Evolutionary conservation across 345 rosid genomes (phyloP).

Genomic region (Hibiscus mutabilis): DNA sequence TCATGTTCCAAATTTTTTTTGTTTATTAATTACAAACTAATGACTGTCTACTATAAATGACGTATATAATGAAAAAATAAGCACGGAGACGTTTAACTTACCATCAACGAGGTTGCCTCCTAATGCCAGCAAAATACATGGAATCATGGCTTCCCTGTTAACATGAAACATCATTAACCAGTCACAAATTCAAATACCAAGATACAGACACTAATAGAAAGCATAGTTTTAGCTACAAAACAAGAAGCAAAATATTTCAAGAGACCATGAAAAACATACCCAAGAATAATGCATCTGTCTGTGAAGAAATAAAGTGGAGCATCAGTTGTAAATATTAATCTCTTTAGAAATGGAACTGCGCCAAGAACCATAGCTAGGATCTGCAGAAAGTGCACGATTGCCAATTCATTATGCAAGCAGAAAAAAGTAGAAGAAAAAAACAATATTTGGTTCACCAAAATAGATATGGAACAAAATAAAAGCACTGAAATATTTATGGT

Average conservation of each 20-base stretch:
- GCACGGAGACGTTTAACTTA: conserved; percentile 17
- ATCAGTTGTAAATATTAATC: conserved; percentile 70
- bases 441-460: neutral
- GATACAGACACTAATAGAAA: neutral
- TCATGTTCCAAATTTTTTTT: neutral
- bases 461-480: neutral
- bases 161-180: conserved; percentile 8
- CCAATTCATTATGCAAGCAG: neutral
- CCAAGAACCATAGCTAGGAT: conserved; percentile 87
- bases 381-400: conserved; percentile 30
- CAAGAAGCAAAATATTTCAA: neutral
- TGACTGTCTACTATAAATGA: neutral
- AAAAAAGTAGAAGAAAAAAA: neutral
- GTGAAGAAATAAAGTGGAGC: conserved; percentile 96
- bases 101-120: conserved; percentile 99
- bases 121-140: conserved; percentile 84
- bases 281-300: conserved; percentile 94
- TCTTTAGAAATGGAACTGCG: conserved; percentile 61
- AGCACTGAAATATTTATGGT: neutral
- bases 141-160: conserved; percentile 95
- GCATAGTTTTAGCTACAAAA: neutral
- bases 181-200: neutral
- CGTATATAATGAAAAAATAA: neutral
- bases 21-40: neutral
- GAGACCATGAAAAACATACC: conserved; percentile 41